These are phyloP conservation scores for Coniophora puteana DNA, from an alignment of 1,284 basidiomycete species.

Conservation along the genomic window DNA sequence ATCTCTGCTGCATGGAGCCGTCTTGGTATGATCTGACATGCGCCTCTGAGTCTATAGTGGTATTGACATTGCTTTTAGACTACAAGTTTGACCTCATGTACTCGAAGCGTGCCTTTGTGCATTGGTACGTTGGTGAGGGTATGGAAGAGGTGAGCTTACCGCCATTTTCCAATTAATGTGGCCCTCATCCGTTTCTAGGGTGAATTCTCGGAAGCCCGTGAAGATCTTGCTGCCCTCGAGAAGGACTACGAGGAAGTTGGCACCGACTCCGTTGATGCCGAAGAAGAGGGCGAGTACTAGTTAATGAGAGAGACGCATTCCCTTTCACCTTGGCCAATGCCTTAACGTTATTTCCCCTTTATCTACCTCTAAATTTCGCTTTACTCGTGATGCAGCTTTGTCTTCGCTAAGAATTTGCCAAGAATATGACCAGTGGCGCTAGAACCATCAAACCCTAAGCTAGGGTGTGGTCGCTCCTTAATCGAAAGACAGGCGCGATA, in stretches of 20 bases:
- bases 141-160: constrained; percentile 80
- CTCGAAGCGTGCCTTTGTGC: constrained; percentile 95
- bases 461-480: constrained; percentile 11
- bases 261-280: constrained; percentile 84
- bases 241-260: constrained; percentile 98
- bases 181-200: constrained; percentile 41
- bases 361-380: constrained; percentile 1
- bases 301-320: constrained; percentile 4
- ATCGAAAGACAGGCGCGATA: constrained; percentile 2
- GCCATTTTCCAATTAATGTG: background rate
- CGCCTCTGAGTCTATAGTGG: background rate
- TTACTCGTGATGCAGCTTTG: constrained; percentile 7
- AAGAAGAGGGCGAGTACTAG: constrained; percentile 79
- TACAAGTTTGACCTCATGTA: constrained; percentile 99
- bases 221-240: constrained; percentile 95
- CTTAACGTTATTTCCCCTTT: constrained; percentile 1
- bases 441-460: too few relatives aligned
- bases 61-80: constrained; percentile 44
- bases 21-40: constrained; percentile 50
- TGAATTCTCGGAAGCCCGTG: constrained; percentile 97
- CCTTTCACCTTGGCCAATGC: background rate
- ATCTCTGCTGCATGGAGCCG: constrained; percentile 95
- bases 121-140: constrained; percentile 99
- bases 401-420: too few relatives aligned
- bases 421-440: too few relatives aligned